Percentiles rank a stretch among this genome's conserved stretches.
Conservation (phyloP, 805 yeast genomes). For the Groenewaldozyma tartarivorans region DNA sequence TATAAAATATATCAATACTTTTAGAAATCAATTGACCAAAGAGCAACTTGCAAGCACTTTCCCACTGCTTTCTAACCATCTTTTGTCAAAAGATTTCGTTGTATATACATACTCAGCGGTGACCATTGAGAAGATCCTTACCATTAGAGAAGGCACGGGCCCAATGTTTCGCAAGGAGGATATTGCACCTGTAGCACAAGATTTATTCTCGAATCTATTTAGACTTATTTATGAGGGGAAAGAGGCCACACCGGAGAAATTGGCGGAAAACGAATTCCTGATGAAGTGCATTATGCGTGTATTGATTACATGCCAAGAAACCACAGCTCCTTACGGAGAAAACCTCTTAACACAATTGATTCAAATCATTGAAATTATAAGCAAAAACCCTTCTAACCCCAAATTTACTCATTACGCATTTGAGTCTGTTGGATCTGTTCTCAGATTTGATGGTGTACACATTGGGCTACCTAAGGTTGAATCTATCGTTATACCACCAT, state of each 20-base stretch:
- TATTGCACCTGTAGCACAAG: constrained; percentile 51
- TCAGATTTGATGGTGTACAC: constrained; percentile 39
- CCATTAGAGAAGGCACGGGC: constrained; percentile 48
- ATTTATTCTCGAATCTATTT: constrained; percentile 57
- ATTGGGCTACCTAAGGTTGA: constrained; percentile 34
- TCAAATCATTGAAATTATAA: constrained; percentile 56
- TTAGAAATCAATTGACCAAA: constrained; percentile 88
- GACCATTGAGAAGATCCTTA: constrained; percentile 78
- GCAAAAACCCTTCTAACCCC: constrained; percentile 93
- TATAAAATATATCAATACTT: constrained; percentile 77
- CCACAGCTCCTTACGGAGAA: constrained; percentile 24
- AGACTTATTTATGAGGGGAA: constrained; percentile 43
- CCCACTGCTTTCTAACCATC: constrained; percentile 66
- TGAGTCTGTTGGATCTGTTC: constrained; percentile 73
- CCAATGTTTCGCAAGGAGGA: constrained; percentile 67
- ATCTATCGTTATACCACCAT: constrained; percentile 51
- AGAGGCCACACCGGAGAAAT: constrained; percentile 71
- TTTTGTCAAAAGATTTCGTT: constrained; percentile 59
- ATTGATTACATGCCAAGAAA: constrained; percentile 57
- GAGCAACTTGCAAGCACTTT: constrained; percentile 70
- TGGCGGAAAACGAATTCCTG: constrained; percentile 90
- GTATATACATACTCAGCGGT: constrained; percentile 91
- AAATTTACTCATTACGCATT: constrained; percentile 83
- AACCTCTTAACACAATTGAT: constrained; percentile 56
- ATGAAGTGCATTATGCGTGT: constrained; percentile 85